These are phyloP conservation scores for Picea mariana DNA, from an alignment of 83 land plant species.

Conservation along the genomic window DNA sequence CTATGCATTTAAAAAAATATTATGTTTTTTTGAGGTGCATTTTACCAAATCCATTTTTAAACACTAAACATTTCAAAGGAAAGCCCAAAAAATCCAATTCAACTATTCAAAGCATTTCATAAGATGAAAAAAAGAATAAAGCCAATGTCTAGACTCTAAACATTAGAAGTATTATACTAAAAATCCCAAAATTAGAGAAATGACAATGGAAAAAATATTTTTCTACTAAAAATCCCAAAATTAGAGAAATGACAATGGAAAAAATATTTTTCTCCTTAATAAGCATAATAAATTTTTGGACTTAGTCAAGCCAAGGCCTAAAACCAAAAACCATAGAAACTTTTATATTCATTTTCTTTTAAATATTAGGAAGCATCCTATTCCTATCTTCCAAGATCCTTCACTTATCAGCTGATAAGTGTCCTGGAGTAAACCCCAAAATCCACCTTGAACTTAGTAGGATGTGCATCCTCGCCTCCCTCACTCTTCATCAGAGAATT, in stretches of 20 bases:
- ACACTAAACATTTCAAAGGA: not conserved
- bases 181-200: not conserved
- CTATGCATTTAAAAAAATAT: not conserved
- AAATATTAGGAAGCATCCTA: not conserved
- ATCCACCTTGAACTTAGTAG: too few relatives aligned
- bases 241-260: not conserved
- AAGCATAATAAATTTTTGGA: not conserved
- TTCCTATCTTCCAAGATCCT: not conserved
- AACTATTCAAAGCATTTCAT: too few relatives aligned
- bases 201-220: too few relatives aligned
- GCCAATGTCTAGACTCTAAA: not conserved
- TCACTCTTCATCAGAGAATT: too few relatives aligned
- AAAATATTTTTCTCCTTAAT: not conserved
- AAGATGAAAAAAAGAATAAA: not conserved
- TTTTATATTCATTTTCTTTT: not conserved
- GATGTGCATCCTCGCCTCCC: too few relatives aligned
- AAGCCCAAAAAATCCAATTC: not conserved
- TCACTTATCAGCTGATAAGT: too few relatives aligned
- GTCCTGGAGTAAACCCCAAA: too few relatives aligned
- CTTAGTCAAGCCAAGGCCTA: not conserved
- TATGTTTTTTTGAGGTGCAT: not conserved
- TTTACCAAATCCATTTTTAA: not conserved
- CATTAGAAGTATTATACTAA: not conserved
- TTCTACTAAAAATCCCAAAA: too few relatives aligned
- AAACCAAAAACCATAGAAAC: not conserved